Percentiles rank a stretch among this genome's conserved stretches.
These are phyloP conservation scores for Penicillium cosmopolitanum DNA, from an alignment of 495 filamentous ascomycete species.

Conservation along the genomic window DNA sequence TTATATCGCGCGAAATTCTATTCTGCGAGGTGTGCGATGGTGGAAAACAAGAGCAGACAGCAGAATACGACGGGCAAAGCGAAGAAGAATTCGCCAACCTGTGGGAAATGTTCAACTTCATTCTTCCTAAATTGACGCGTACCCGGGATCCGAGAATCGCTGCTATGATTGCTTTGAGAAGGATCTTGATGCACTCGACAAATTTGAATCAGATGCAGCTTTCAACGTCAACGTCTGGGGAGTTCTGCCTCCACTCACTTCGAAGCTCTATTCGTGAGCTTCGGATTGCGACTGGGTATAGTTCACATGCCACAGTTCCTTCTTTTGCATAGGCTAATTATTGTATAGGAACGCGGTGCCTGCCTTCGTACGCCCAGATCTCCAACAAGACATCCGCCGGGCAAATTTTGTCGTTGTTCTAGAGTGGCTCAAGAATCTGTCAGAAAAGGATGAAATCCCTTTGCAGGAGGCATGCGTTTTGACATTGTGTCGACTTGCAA, in stretches of 20 bases:
- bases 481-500: constrained; percentile 80
- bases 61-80: constrained; percentile 22
- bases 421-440: constrained; percentile 69
- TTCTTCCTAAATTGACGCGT: constrained; percentile 62
- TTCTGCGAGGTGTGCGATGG: constrained; percentile 44
- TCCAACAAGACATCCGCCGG: constrained; percentile 49
- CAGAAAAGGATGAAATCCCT: constrained; percentile 62
- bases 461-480: constrained; percentile 83
- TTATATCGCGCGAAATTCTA: constrained; percentile 26
- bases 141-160: constrained; percentile 65
- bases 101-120: constrained; percentile 55
- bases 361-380: constrained; percentile 61
- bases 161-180: constrained; percentile 72
- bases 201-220: constrained; percentile 64
- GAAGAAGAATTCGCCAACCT: constrained; percentile 45
- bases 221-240: constrained; percentile 64
- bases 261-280: constrained; percentile 84
- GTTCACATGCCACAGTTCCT: background rate
- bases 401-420: constrained; percentile 71
- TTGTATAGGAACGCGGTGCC: constrained; percentile 61
- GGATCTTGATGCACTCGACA: constrained; percentile 65
- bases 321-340: constrained; percentile 21
- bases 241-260: constrained; percentile 80
- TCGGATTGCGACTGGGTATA: constrained; percentile 75
- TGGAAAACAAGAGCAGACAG: constrained; percentile 22